Evolutionary conservation across 2,329 filamentous ascomycete genomes (phyloP).

Genomic region (Xylaria sp.): DNA sequence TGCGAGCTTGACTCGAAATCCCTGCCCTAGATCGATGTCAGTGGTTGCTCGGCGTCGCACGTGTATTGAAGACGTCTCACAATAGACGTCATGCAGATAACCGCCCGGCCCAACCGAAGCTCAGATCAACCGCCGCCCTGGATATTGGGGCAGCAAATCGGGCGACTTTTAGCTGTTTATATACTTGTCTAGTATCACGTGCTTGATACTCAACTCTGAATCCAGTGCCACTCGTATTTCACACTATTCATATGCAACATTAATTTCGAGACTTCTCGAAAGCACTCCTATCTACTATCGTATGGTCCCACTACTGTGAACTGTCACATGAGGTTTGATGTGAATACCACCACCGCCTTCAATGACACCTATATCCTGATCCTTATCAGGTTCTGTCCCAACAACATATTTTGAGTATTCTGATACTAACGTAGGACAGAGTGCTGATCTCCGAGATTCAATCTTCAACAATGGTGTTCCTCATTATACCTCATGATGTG

Average conservation of each 20-base stretch:
- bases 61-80: conserved; percentile 15
- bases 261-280: background rate
- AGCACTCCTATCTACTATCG: background rate
- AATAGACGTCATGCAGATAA: conserved; percentile 34
- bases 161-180: background rate
- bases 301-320: background rate
- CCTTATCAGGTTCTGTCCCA: background rate
- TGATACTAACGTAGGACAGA: too few species aligned
- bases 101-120: conserved; percentile 25
- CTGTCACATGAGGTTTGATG: background rate
- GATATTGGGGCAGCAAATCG: background rate
- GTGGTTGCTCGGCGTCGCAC: conserved; percentile 15
- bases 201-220: background rate
- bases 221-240: background rate
- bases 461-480: too few species aligned
- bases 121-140: conserved; percentile 15
- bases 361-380: too few species aligned
- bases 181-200: background rate
- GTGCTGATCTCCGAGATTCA: too few species aligned
- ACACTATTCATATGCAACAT: background rate
- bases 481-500: too few species aligned
- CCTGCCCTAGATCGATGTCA: conserved; percentile 3
- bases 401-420: background rate
- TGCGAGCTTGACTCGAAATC: background rate
- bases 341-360: background rate